Evolutionary conservation across 495 filamentous ascomycete species (phyloP), one percentile per base, ranked within the genome.

Genomic region (Penicillium odoratum): DNA sequence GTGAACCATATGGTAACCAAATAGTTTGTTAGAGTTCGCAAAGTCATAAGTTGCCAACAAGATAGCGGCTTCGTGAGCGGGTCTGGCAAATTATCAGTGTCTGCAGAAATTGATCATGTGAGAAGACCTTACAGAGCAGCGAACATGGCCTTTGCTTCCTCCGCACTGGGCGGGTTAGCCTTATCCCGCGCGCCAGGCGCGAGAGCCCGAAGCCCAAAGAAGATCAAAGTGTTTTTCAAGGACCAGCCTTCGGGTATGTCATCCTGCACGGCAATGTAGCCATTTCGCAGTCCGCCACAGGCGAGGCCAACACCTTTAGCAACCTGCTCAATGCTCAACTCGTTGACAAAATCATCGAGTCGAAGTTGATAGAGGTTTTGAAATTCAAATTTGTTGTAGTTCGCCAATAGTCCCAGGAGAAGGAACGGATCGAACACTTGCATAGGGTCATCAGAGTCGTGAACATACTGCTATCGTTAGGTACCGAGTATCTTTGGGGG

Each of bases 361-460:
- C 93, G 88, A 57, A 95, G 75, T 65, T 93, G 89, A 66, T 98
- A 98, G 7, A 94, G 94, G 62, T 98, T 98, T 72, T 96, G 94
- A 56, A 95, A 91, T 74, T 98, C 94, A 64, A 98, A 98, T 73
- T 97, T 98, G 81, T 97, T 97, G 81, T 97, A 98, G 73, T 98
- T 98, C 61, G 89, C 91, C 53, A 98, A 76, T n/a, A 97, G 75
- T 7, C 93, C 95, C 5, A 97, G 76, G 40, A 97, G 81, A 30
- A 88, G 82, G 56, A 97, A 93, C 1, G 93, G 89, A 53, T 89
- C 83, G 28, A 90, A 78, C 47, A 82, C 83, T 60, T 84, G 76
- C 2, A 79, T 70, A 4, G 81, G 73, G 49, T 78, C 80, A 36
- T 92, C 88, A 10, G 85, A 81, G 55, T 96, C 92, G 75, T 96